Base-by-base conservation (phyloP, 1,284 basidiomycete genomes). In the Ustilago nuda region DNA sequence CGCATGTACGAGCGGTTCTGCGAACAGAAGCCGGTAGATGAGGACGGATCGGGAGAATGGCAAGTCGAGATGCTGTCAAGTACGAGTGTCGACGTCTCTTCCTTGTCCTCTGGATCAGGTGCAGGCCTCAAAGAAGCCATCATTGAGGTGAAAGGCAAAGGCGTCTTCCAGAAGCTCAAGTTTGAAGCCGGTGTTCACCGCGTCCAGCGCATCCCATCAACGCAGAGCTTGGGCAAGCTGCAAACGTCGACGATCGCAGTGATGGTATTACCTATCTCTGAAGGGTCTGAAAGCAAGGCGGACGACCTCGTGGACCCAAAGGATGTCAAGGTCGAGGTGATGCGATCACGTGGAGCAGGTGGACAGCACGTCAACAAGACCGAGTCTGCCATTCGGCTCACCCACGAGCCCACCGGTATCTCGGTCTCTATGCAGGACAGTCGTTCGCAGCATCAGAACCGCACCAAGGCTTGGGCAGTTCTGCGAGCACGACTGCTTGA, bases 361-460 rank as follows among this genome's bases (percentile, higher is more conserved):
- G 96, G 97, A n/a, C 95, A 95, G 89, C 96, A 99, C 87, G 97
- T 99, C 82, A 99, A 99, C 88, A 94, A 94, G 89, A 99, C 96
- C 0, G 97, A 99, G 87, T 98, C 95, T 0, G 97, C 97, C 1
- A 94, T 99, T n/a, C 92, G 97, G 1, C 87, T 99, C 39, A 97
- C 95, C 0, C 97, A 99, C 81, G 87, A 93, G 13, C 96, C 97
- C 0, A 94, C 94, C 1, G 95, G 95, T 0, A 93, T 98, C 63
- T 92, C 92, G 0, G 97, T 99, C 9, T 95, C 94, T 4, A 98
- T 98, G 94, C 97, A 99, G 87, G 96, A 99, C 81, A 95, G 95
- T 74, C 90, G 97, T 9, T 94, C 92, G 82, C 96, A 99, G 85
- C 96, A 99, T 85, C 92, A 94, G 65, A 85, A 85, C 46, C 82